Conservation (phyloP, 257 asterid genomes). For the Mitragyna speciosa region DNA sequence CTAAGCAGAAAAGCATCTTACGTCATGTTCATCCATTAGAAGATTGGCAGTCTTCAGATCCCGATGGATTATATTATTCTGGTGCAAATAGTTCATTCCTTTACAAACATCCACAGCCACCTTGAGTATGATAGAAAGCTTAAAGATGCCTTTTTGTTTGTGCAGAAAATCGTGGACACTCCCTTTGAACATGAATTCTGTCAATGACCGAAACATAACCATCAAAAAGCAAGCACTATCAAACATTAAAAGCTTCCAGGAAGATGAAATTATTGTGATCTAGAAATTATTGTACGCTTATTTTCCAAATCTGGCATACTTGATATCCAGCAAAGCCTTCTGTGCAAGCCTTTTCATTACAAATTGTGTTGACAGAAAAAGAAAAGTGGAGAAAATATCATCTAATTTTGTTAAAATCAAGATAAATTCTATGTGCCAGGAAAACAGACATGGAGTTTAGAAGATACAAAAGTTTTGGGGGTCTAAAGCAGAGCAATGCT, state of each 20-base stretch:
- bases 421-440: background rate
- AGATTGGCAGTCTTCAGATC: constrained; percentile 57
- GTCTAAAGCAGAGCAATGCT: background rate
- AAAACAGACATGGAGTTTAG: background rate
- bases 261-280: background rate
- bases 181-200: constrained; percentile 55
- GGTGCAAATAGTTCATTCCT: constrained; percentile 58
- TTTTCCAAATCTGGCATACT: background rate
- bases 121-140: constrained; percentile 41
- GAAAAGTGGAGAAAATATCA: background rate
- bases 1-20: constrained; percentile 25
- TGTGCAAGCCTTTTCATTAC: background rate
- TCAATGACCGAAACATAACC: constrained; percentile 8
- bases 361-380: background rate
- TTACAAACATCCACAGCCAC: constrained; percentile 50
- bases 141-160: constrained; percentile 39
- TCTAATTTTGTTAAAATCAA: background rate
- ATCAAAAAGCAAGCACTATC: background rate
- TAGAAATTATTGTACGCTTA: background rate
- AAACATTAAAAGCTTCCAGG: background rate
- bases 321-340: background rate
- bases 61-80: constrained; percentile 47
- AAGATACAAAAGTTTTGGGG: background rate
- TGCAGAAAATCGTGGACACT: constrained; percentile 40
- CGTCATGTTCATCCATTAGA: constrained; percentile 51